Evolutionary conservation across 225 moss, liverwort and hornwort genomes (phyloP), one percentile per base, ranked within the genome.

Genomic region (Takakia lepidozioides): DNA sequence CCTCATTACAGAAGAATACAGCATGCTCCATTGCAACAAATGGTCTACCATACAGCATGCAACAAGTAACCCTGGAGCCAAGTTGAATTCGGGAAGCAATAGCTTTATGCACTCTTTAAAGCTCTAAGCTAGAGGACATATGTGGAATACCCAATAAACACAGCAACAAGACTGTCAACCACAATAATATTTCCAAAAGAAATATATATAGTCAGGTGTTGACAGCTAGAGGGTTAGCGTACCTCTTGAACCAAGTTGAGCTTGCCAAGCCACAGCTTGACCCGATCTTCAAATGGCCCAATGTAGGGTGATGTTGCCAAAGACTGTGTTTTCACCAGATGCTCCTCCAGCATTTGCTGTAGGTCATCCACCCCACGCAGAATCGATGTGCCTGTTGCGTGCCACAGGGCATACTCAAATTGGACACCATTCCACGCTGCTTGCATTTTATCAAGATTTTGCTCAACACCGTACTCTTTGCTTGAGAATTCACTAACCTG

Each of bases 261-360:
- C 55, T 84, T 84, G 28, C 57, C 72, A 43, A 84, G 75, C 84
- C 84, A 84, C 27, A 84, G 56, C 46, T 76, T 80, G 27, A 84
- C 75, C 49, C 70, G 80, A 70, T 84, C 84, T 64, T 84, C 84
- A 49, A 84, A 84, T 22, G 84, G 84, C 27, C 75, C 72, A 54
- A 84, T 79, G 32, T 80, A 84, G n/a, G 84, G 84, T 35, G 84
- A 84, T 8, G 80, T 79, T 29, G 79, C 79, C 64, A 84, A 75
- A n/a, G 80, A 84, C 29, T 80, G 84, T 36, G 80, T 84, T 62
- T 84, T 84, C 38, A 84, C 72, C 34, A 84, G 60, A 56, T 84
- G 84, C 61, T 84, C 84, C 62, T 84, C 80, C 17, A 84, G 56
- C 80, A 80, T 80, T 67, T 80, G 75, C 54, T 84, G 84, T 20